Evolutionary conservation across 306 rosid genomes (phyloP).

Genomic region (Cucurbita ficifolia): DNA sequence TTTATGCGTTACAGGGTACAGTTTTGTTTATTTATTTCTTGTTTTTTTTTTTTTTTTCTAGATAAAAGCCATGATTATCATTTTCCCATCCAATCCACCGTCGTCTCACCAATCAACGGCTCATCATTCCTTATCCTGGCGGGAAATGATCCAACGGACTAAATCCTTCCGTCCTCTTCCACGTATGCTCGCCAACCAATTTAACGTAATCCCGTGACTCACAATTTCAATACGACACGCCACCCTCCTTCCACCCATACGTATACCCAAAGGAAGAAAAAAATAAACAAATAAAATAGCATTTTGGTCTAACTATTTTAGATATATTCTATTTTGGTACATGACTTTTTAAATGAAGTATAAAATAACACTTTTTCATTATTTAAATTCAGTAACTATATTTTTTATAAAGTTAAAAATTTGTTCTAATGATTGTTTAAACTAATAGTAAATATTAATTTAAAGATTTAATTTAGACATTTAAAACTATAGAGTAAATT

Average conservation of each 20-base stretch:
- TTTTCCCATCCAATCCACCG: neutral
- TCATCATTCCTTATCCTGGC: neutral
- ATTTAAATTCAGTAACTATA: too few species aligned
- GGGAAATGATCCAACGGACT: neutral
- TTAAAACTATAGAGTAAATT: too few species aligned
- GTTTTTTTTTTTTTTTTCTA: neutral
- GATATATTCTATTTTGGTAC: too few species aligned
- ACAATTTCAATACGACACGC: neutral
- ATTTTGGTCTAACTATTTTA: too few species aligned
- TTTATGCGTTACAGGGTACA: neutral
- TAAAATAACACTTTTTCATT: too few species aligned
- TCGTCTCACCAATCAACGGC: neutral
- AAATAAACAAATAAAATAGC: too few species aligned
- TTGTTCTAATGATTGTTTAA: too few species aligned
- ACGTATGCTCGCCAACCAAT: neutral
- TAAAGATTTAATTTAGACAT: too few species aligned
- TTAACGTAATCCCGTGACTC: neutral
- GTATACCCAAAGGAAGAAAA: neutral
- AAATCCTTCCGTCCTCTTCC: neutral
- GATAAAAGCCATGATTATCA: neutral
- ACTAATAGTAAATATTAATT: too few species aligned
- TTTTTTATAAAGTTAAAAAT: too few species aligned
- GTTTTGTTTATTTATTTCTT: too few species aligned
- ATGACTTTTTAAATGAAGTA: too few species aligned
- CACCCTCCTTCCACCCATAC: neutral